A percentile compares a stretch with the other conserved stretches of the same genome.
phyloP scores from a whole-genome alignment of 805 yeast genomes.

The Ogataea angusta region DNA sequence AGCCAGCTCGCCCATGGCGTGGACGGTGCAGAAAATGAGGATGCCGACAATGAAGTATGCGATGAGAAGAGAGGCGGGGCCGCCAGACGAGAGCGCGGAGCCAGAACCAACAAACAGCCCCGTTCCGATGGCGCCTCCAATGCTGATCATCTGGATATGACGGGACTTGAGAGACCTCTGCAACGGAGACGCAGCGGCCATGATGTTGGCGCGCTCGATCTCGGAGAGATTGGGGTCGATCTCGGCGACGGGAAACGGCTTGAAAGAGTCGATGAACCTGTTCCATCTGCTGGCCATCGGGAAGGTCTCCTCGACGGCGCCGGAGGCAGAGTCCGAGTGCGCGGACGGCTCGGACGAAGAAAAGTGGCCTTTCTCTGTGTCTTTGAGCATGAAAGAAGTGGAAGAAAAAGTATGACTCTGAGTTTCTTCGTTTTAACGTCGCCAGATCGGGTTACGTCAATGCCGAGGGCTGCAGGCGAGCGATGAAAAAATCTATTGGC shows the following conservation, averaged over 20 bases:
- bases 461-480: neutral
- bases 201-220: constrained; percentile 38
- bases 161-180: constrained; percentile 50
- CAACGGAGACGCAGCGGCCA: constrained; percentile 44
- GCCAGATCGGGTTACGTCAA: neutral
- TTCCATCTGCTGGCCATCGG: constrained; percentile 2
- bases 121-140: constrained; percentile 77
- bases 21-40: constrained; percentile 54
- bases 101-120: constrained; percentile 73
- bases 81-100: constrained; percentile 51
- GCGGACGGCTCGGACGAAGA: neutral
- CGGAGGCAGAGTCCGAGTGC: neutral
- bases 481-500: neutral
- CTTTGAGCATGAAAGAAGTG: neutral
- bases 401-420: neutral
- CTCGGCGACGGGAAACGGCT: constrained; percentile 27
- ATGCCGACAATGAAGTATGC: constrained; percentile 52
- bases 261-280: constrained; percentile 22
- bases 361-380: neutral
- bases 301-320: constrained; percentile 16
- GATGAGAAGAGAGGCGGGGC: constrained; percentile 64
- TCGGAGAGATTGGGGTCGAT: constrained; percentile 38
- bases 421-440: neutral
- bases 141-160: constrained; percentile 70
- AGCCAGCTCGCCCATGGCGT: constrained; percentile 56